These are phyloP conservation scores for Ormosia emarginata DNA, from an alignment of 306 rosid species.

Conservation along the genomic window DNA sequence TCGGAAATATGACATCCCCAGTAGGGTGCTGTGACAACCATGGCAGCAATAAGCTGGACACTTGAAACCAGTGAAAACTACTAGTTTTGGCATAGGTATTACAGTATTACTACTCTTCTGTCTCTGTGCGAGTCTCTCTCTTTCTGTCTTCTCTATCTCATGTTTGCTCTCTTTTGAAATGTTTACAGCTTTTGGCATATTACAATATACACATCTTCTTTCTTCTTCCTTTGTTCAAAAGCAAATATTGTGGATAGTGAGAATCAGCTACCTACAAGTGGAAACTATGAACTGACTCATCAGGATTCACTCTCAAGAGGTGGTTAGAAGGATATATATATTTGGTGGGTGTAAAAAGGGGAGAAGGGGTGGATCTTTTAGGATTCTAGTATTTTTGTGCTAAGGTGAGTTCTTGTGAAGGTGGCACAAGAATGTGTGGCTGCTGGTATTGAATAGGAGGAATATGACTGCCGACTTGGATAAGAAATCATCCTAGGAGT, in stretches of 20 bases:
- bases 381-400: background rate
- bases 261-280: background rate
- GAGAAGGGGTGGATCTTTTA: background rate
- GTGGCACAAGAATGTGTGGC: background rate
- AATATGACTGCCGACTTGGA: background rate
- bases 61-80: slow-evolving; percentile 71
- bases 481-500: background rate
- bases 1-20: no score
- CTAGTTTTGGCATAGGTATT: slow-evolving; percentile 91
- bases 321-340: background rate
- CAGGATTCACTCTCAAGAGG: slow-evolving; percentile 29
- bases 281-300: slow-evolving; percentile 31
- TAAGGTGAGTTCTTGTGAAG: background rate
- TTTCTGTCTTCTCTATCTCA: background rate
- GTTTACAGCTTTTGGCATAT: slow-evolving; percentile 77
- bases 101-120: background rate
- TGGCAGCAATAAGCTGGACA: slow-evolving; percentile 79
- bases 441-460: background rate
- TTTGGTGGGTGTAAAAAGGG: background rate
- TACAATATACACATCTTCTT: slow-evolving; percentile 71
- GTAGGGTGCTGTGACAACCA: no score
- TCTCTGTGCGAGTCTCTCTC: background rate
- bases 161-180: slow-evolving; percentile 23
- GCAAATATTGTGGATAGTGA: slow-evolving; percentile 19
- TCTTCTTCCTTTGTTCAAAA: slow-evolving; percentile 43